Evolutionary conservation across 371 early-diverging fungal genomes (phyloP), one percentile per base, ranked within the genome.

Genomic region (Rhizopus sp.): DNA sequence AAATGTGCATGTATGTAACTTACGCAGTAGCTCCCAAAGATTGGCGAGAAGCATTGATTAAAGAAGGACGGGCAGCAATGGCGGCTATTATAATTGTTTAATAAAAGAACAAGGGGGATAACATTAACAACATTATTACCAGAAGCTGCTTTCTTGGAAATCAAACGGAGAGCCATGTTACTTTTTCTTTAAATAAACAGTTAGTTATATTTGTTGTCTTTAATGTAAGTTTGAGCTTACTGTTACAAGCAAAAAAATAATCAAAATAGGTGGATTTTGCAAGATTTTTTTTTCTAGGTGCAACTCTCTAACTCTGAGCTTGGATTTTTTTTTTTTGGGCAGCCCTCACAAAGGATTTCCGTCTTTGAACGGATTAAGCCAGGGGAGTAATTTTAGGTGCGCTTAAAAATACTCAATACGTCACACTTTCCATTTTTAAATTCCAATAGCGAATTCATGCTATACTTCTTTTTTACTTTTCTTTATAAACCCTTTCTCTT

Each of bases 91-190:
- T 7, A 47, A 6, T 32, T n/a, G 15, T 4, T 34, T 15, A 56
- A 40, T 31, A 13, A 5, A 12, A n/a, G 30, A 16, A 16, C 10
- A 15, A 31, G 3, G 5, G 29, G 13, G 17, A 4, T 12, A 8
- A 44, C 29, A 23, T 47, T 31, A 31, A 5, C 13, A 10, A 45
- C 30, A 3, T 17, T 12, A 30, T 57, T 63, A 68, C 68, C 68
- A 50, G 63, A 42, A 30, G 62, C 57, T 54, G 68, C 68, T 48
- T 54, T 63, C 58, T 68, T 68, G 57, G 68, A 53, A 41, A 68
- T 62, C 49, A 68, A 63, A 63, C 68, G 63, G 55, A 68, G 60
- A 63, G 68, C 68, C 68, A 68, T 68, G 23, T 58, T 55, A 42
- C 46, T 46, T 29, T 7, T 29, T 46, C 29, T 55, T 29, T 34